Percentiles rank a stretch among this genome's conserved stretches.
These are phyloP conservation scores for Triticum turgidum DNA, from an alignment of 176 grass and related monocot genomes.

Conservation along the genomic window DNA sequence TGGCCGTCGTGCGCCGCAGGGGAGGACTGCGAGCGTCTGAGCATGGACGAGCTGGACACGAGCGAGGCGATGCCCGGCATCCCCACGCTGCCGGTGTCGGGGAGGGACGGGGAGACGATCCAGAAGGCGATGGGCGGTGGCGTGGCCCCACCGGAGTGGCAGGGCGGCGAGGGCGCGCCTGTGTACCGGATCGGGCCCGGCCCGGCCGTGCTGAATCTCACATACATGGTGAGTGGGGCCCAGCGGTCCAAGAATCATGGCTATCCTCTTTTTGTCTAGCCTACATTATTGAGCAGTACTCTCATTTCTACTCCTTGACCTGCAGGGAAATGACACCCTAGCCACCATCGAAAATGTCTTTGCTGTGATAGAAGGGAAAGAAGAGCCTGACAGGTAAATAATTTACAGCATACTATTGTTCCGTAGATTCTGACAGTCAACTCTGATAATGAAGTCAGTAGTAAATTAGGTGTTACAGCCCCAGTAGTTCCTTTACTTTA, in stretches of 20 bases:
- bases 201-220: conserved; percentile 69
- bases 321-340: conserved; percentile 74
- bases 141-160: conserved; percentile 72
- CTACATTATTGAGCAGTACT: background rate
- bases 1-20: conserved; percentile 59
- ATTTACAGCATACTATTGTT: background rate
- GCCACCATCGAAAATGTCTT: conserved; percentile 84
- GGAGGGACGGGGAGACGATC: conserved; percentile 63
- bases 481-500: too few relatives aligned
- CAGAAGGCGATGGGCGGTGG: conserved; percentile 57
- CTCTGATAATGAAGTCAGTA: background rate
- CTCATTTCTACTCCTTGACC: background rate
- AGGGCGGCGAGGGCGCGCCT: conserved; percentile 55
- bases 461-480: background rate
- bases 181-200: conserved; percentile 79
- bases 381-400: conserved; percentile 86
- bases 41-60: conserved; percentile 45
- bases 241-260: background rate
- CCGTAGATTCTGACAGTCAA: background rate
- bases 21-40: conserved; percentile 68
- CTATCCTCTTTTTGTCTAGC: background rate
- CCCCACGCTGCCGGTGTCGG: conserved; percentile 79
- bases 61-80: conserved; percentile 64
- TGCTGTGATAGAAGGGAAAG: conserved; percentile 81
- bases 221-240: conserved; percentile 58